phyloP scores from a whole-genome alignment of 371 early-diverging fungal species.

The Thermomucor indicae-seudaticae region DNA sequence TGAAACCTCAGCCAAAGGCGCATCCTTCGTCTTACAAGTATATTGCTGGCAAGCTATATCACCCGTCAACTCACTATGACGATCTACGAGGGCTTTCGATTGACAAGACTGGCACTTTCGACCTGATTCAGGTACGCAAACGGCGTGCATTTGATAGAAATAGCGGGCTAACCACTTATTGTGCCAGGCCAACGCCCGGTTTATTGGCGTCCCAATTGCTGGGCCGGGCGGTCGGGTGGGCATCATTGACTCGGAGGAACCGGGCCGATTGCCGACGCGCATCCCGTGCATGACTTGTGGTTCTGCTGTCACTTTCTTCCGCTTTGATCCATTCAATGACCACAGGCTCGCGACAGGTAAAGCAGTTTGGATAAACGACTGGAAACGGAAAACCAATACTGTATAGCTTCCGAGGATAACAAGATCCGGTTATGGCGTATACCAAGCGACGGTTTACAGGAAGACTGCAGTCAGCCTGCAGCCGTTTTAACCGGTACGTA shows the following conservation, averaged over 20 bases:
- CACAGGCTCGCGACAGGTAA: constrained; percentile 52
- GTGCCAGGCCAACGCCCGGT: constrained; percentile 46
- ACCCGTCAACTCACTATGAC: constrained; percentile 60
- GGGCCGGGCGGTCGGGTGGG: constrained; percentile 84
- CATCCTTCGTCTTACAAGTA: constrained; percentile 57
- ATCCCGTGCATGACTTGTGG: constrained; percentile 58
- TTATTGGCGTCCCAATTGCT: constrained; percentile 65
- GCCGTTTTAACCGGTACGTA: constrained; percentile 17
- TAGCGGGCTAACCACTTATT: background rate
- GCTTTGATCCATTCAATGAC: constrained; percentile 69
- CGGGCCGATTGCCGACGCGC: constrained; percentile 66
- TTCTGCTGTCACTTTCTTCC: constrained; percentile 55
- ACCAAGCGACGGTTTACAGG: constrained; percentile 56
- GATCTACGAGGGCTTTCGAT: constrained; percentile 60
- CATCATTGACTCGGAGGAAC: constrained; percentile 56
- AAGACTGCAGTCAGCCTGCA: constrained; percentile 20
- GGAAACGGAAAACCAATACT: too few relatives aligned
- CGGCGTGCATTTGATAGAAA: background rate
- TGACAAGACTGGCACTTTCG: constrained; percentile 63
- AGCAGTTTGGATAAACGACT: too few relatives aligned
- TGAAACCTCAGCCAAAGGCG: constrained; percentile 1
- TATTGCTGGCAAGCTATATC: constrained; percentile 59
- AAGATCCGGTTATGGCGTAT: constrained; percentile 70
- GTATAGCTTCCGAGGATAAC: constrained; percentile 64
- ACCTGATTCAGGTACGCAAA: constrained; percentile 50